Evolutionary conservation across 768 basidiomycete species (phyloP).

Genomic region (Cystobasidiopsis lactophilus): DNA sequence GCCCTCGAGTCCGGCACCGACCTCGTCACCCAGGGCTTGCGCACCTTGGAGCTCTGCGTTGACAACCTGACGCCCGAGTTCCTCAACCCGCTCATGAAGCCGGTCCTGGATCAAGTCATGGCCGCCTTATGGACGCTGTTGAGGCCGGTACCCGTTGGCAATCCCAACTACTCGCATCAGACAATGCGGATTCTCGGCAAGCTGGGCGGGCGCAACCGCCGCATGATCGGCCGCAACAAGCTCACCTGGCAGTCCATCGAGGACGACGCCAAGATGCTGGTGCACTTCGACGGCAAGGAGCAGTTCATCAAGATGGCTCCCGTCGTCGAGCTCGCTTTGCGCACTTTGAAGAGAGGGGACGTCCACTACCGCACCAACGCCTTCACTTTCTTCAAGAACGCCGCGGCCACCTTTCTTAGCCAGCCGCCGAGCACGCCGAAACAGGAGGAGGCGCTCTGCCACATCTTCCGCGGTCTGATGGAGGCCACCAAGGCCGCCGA

Average conservation of each 20-base stretch:
- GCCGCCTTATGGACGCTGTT: constrained; percentile 76
- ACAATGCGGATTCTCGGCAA: constrained; percentile 93
- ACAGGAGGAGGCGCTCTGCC: constrained; percentile 48
- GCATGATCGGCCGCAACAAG: constrained; percentile 53
- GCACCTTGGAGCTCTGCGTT: constrained; percentile 94
- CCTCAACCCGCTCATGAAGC: constrained; percentile 81
- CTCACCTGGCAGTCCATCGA: constrained; percentile 49
- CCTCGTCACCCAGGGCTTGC: constrained; percentile 77
- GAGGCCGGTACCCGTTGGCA: constrained; percentile 59
- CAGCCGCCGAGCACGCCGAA: constrained; percentile 54
- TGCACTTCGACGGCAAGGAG: constrained; percentile 48
- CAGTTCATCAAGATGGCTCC: constrained; percentile 39
- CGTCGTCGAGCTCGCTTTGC: constrained; percentile 41
- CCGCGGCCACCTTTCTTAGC: constrained; percentile 42
- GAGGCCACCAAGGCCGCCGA: constrained; percentile 52
- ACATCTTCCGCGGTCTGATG: constrained; percentile 51
- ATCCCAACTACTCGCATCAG: constrained; percentile 73
- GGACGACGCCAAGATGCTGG: constrained; percentile 42
- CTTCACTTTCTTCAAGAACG: constrained; percentile 37
- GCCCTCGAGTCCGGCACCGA: constrained; percentile 72
- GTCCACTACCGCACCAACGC: constrained; percentile 27
- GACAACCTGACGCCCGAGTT: constrained; percentile 97
- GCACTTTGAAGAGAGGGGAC: constrained; percentile 34
- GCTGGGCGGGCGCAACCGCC: constrained; percentile 77
- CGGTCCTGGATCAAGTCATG: constrained; percentile 81